Conservation (phyloP, 805 yeast species). For the Cephaloascus fragrans region DNA sequence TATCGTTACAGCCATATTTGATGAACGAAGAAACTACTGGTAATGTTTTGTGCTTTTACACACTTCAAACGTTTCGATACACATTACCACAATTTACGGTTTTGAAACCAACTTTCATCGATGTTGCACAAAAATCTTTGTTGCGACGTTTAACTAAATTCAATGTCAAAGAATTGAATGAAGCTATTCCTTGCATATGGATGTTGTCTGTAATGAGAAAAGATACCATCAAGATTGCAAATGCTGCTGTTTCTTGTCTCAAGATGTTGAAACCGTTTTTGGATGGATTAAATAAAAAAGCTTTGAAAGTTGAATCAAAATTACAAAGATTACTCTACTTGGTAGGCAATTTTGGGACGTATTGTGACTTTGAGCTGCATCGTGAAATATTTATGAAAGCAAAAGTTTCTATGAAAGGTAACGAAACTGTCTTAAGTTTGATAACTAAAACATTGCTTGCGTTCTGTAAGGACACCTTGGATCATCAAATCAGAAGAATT, state of each 20-base stretch:
- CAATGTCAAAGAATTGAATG: slow-evolving; percentile 50
- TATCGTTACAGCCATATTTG: slow-evolving; percentile 56
- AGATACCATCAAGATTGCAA: slow-evolving; percentile 39
- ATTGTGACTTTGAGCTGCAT: slow-evolving; percentile 48
- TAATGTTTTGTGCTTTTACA: slow-evolving; percentile 31
- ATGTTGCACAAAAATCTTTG: slow-evolving; percentile 40
- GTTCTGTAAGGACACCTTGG: slow-evolving; percentile 31
- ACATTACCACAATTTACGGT: slow-evolving; percentile 33
- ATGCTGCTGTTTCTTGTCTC: slow-evolving; percentile 58
- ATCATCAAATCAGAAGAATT: slow-evolving; percentile 27
- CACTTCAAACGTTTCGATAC: slow-evolving; percentile 44
- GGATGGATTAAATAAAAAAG: slow-evolving; percentile 9
- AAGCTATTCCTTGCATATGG: slow-evolving; percentile 69
- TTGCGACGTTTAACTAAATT: slow-evolving; percentile 50
- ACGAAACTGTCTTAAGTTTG: slow-evolving; percentile 48
- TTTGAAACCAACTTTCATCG: slow-evolving; percentile 41
- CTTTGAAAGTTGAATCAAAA: slow-evolving; percentile 28
- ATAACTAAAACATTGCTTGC: slow-evolving; percentile 48
- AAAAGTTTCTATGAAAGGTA: slow-evolving; percentile 30
- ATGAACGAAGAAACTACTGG: slow-evolving; percentile 34
- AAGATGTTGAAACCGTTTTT: slow-evolving; percentile 38
- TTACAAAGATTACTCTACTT: slow-evolving; percentile 49
- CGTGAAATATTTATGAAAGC: slow-evolving; percentile 26
- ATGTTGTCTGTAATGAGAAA: slow-evolving; percentile 34
- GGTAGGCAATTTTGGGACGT: slow-evolving; percentile 62